A percentile compares a stretch with the other conserved stretches of the same genome.
Evolutionary conservation across 257 asterid genomes (phyloP).

Genomic region (Coffea canephora): DNA sequence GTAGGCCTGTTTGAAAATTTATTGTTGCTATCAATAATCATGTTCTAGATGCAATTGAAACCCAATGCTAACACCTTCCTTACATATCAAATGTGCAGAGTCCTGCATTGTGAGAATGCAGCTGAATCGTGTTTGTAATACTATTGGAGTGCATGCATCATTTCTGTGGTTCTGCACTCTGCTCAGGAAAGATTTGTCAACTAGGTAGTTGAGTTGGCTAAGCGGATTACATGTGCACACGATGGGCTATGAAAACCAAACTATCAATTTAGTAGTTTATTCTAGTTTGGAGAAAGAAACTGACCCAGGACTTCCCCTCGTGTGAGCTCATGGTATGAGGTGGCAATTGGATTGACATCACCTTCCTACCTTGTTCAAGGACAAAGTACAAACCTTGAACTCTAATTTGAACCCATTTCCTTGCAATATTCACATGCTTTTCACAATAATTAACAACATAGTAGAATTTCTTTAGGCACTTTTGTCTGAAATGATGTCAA

Average conservation of each 20-base stretch:
- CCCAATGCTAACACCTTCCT: not conserved
- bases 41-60: not conserved
- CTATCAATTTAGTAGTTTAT: not conserved
- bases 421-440: too few species aligned
- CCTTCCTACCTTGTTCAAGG: too few species aligned
- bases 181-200: too few species aligned
- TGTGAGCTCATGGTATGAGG: not conserved
- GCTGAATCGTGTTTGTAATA: not conserved
- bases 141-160: not conserved
- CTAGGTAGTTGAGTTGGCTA: not conserved
- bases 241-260: too few species aligned
- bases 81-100: not conserved
- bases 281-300: not conserved
- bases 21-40: not conserved
- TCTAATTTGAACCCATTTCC: too few species aligned
- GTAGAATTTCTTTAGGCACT: too few species aligned
- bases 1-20: not conserved
- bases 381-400: too few species aligned
- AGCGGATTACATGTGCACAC: too few species aligned
- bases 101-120: not conserved
- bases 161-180: not conserved
- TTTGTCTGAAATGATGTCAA: not conserved
- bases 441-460: too few species aligned
- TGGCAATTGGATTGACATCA: too few species aligned
- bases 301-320: not conserved